Conservation (phyloP, 2,329 filamentous ascomycete species). For the Colletotrichum higginsianum region DNA sequence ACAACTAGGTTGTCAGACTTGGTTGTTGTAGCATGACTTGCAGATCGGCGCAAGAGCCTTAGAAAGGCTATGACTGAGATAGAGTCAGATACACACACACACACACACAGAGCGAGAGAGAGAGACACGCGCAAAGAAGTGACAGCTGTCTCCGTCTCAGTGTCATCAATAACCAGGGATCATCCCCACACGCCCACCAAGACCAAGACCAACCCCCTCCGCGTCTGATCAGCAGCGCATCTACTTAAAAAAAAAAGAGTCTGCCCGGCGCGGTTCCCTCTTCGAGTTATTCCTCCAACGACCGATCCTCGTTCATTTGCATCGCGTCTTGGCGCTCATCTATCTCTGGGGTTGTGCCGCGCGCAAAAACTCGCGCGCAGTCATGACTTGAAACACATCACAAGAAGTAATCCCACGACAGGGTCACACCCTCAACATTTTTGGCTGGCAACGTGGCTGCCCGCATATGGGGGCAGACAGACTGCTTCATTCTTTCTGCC, state of each 20-base stretch:
- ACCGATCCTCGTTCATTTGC: slow-evolving; percentile 13
- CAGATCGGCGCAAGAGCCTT: no score
- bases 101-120: no score
- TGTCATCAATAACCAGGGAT: background rate
- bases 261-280: slow-evolving; percentile 8
- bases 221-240: slow-evolving; percentile 23
- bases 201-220: background rate
- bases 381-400: slow-evolving; percentile 24
- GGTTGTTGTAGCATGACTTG: no score
- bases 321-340: slow-evolving; percentile 26
- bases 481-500: slow-evolving; percentile 18
- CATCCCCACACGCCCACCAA: background rate
- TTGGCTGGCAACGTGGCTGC: background rate
- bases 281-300: slow-evolving; percentile 40
- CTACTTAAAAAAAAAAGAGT: slow-evolving; percentile 21
- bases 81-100: no score
- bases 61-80: no score
- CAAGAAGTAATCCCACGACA: background rate
- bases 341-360: slow-evolving; percentile 23
- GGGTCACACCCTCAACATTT: slow-evolving; percentile 13
- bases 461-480: slow-evolving; percentile 12
- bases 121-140: background rate
- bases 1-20: no score
- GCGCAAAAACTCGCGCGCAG: slow-evolving; percentile 9
- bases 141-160: slow-evolving; percentile 5